Conservation (phyloP, 176 grass and related monocot genomes). For the Poa pratensis region DNA sequence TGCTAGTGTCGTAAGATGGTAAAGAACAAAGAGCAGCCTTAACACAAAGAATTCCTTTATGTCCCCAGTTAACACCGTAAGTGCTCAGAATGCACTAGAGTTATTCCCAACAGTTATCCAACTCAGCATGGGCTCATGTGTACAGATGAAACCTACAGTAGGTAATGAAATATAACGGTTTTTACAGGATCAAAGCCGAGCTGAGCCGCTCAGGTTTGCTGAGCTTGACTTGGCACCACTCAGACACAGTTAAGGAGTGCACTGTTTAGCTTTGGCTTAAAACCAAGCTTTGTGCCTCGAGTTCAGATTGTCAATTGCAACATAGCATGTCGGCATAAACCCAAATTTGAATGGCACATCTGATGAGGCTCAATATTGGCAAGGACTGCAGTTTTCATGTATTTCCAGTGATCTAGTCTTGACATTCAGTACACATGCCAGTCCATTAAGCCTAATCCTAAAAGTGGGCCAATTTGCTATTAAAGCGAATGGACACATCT, state of each 20-base stretch:
- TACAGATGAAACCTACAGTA: constrained; percentile 18
- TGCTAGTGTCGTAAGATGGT: constrained; percentile 2
- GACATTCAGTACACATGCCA: constrained; percentile 7
- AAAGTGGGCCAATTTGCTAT: constrained; percentile 22
- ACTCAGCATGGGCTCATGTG: neutral
- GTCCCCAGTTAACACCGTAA: too few relatives aligned
- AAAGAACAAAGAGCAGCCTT: neutral
- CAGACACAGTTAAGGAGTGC: constrained; percentile 20
- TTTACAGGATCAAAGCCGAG: constrained; percentile 20
- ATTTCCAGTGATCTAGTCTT: constrained; percentile 28
- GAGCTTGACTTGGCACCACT: constrained; percentile 26
- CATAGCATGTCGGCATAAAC: constrained; percentile 31
- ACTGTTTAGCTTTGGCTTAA: constrained; percentile 35
- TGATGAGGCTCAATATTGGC: constrained; percentile 12
- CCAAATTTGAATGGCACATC: constrained; percentile 29
- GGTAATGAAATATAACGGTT: constrained; percentile 20
- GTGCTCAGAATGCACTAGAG: too few relatives aligned
- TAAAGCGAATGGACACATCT: constrained; percentile 27
- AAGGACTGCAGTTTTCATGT: constrained; percentile 14
- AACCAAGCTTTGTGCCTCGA: constrained; percentile 8
- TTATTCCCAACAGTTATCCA: too few relatives aligned
- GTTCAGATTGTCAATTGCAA: constrained; percentile 36
- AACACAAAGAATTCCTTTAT: neutral
- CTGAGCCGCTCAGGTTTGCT: neutral
- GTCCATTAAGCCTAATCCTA: constrained; percentile 23